These are phyloP conservation scores for Penicillium mononematosum DNA, from an alignment of 495 filamentous ascomycete genomes.

Conservation along the genomic window DNA sequence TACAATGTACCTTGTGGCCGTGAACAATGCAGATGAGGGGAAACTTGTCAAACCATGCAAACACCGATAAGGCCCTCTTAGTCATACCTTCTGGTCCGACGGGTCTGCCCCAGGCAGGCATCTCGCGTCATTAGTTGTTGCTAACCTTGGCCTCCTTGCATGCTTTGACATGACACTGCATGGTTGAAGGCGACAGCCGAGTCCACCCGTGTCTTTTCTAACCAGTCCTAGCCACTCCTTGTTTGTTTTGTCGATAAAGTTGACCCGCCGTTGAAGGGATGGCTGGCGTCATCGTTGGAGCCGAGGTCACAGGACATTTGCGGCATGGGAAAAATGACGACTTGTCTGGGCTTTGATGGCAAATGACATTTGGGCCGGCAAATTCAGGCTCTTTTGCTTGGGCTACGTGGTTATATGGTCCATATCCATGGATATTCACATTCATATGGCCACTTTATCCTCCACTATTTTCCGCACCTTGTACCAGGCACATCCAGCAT, in stretches of 20 bases:
- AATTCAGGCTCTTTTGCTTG: not conserved
- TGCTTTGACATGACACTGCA: not conserved
- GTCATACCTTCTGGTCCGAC: not conserved
- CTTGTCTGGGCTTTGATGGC: not conserved
- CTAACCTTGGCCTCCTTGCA: constrained; percentile 7
- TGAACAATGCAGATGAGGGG: constrained; percentile 1
- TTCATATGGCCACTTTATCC: not conserved
- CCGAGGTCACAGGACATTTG: constrained; percentile 9
- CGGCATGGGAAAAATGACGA: constrained; percentile 7
- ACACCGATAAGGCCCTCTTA: constrained; percentile 11
- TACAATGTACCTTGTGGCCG: constrained; percentile 10
- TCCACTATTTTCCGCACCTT: not conserved
- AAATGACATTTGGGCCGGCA: not conserved
- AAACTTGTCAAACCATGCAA: constrained; percentile 3
- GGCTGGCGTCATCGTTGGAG: constrained; percentile 9
- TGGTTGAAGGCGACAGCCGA: not conserved
- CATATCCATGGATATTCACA: not conserved
- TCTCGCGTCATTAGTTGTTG: not conserved
- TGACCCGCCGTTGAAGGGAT: not conserved
- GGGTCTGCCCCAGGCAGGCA: too few species aligned
- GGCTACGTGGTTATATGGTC: not conserved
- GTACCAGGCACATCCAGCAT: not conserved
- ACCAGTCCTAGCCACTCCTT: constrained; percentile 2
- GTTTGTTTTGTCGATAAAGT: constrained; percentile 9
- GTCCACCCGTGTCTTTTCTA: constrained; percentile 4